phyloP scores from a whole-genome alignment of 78 protist genomes.

The Tieghemostelium lacteum region DNA sequence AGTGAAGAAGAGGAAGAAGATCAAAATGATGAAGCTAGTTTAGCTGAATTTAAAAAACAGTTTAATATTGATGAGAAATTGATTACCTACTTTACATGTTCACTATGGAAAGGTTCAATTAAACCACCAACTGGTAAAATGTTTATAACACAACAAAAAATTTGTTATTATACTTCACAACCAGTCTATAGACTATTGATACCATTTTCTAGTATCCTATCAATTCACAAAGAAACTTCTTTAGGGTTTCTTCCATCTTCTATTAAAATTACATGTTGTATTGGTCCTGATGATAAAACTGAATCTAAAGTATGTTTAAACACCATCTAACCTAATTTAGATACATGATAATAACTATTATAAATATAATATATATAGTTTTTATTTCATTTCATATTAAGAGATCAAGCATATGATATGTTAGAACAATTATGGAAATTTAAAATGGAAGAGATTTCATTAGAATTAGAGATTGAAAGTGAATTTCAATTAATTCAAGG shows the following conservation, averaged over 20 bases:
- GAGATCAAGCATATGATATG: constrained; percentile 73
- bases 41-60: constrained; percentile 49
- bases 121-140: constrained; percentile 41
- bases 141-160: constrained; percentile 42
- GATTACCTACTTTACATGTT: constrained; percentile 56
- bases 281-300: constrained; percentile 67
- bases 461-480: background rate
- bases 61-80: constrained; percentile 56
- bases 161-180: constrained; percentile 44
- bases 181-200: constrained; percentile 16
- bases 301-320: constrained; percentile 20
- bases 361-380: background rate
- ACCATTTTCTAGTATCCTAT: constrained; percentile 31
- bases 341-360: background rate
- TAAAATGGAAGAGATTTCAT: constrained; percentile 19
- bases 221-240: constrained; percentile 48
- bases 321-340: background rate
- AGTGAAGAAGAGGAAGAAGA: constrained; percentile 59
- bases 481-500: no score
- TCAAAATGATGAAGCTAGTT: constrained; percentile 50
- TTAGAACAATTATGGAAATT: constrained; percentile 71
- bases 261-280: constrained; percentile 34
- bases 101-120: constrained; percentile 17
- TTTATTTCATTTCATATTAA: constrained; percentile 45
- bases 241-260: constrained; percentile 64